phyloP scores from a whole-genome alignment of 192 early-diverging fungal species.

The Diversispora epigaea region DNA sequence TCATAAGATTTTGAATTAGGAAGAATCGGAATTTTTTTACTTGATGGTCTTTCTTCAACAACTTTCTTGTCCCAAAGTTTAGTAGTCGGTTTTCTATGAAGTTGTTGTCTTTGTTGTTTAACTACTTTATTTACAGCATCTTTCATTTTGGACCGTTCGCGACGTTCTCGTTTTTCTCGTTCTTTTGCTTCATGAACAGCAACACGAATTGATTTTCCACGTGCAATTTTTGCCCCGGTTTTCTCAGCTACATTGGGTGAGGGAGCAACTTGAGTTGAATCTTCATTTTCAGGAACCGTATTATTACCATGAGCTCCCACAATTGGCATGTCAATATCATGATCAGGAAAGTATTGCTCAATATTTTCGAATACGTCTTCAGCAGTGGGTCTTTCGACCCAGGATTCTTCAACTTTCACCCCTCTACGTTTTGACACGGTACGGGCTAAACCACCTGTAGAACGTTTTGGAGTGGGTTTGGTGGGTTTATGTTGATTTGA shows the following conservation, averaged over 20 bases:
- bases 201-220: conserved; percentile 54
- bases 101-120: conserved; percentile 39
- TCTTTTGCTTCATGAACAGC: conserved; percentile 54
- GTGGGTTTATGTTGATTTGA: too few relatives aligned
- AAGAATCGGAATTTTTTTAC: neutral
- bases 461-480: neutral
- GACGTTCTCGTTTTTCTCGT: conserved; percentile 24
- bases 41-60: conserved; percentile 28
- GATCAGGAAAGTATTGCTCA: conserved; percentile 71
- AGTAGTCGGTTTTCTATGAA: conserved; percentile 45
- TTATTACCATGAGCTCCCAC: conserved; percentile 43
- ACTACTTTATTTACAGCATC: conserved; percentile 35
- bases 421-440: conserved; percentile 23
- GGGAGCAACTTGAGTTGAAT: conserved; percentile 27
- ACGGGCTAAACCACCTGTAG: neutral
- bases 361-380: conserved; percentile 68
- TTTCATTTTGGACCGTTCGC: conserved; percentile 28
- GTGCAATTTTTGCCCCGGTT: conserved; percentile 25
- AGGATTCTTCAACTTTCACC: conserved; percentile 40
- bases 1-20: neutral
- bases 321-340: conserved; percentile 73
- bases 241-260: conserved; percentile 36
- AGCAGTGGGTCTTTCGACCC: conserved; percentile 61
- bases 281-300: neutral
- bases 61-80: conserved; percentile 53